Evolutionary conservation across 2,329 filamentous ascomycete species (phyloP).

Genomic region (Diaporthe humulicola): DNA sequence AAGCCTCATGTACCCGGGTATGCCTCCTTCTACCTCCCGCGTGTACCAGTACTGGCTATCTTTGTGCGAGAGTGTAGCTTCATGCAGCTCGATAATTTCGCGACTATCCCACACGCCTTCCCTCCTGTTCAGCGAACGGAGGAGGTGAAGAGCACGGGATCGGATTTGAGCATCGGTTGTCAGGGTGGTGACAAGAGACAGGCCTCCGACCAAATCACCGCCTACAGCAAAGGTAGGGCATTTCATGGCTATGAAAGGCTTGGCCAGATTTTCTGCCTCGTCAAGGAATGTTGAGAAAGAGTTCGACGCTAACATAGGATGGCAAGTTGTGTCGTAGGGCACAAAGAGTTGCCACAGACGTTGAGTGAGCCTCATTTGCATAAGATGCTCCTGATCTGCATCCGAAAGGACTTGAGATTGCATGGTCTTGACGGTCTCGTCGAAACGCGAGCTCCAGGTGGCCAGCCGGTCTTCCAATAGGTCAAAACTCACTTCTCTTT

Average conservation of each 20-base stretch:
- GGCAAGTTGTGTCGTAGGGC: background rate
- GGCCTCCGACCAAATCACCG: background rate
- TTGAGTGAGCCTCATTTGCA: background rate
- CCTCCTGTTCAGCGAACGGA: slow-evolving; percentile 10
- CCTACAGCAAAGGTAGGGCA: background rate
- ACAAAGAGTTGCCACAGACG: background rate
- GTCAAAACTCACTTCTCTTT: background rate
- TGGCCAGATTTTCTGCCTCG: background rate
- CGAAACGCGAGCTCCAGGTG: slow-evolving; percentile 10
- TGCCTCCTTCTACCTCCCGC: background rate
- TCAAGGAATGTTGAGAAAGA: background rate
- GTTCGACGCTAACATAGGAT: background rate
- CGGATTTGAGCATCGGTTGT: background rate
- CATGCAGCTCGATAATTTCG: background rate
- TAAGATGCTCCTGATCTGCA: background rate
- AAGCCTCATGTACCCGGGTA: slow-evolving; percentile 4
- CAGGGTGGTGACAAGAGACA: background rate
- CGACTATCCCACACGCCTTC: slow-evolving; percentile 7
- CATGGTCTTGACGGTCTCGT: background rate
- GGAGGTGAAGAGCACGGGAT: background rate
- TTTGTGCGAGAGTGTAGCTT: slow-evolving; percentile 1
- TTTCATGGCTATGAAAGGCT: background rate
- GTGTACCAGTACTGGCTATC: slow-evolving; percentile 2
- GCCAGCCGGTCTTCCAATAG: background rate
- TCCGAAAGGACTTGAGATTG: background rate